These are phyloP conservation scores for Pseudocercospora vitis DNA, from an alignment of 2,329 filamentous ascomycete genomes.

Conservation along the genomic window DNA sequence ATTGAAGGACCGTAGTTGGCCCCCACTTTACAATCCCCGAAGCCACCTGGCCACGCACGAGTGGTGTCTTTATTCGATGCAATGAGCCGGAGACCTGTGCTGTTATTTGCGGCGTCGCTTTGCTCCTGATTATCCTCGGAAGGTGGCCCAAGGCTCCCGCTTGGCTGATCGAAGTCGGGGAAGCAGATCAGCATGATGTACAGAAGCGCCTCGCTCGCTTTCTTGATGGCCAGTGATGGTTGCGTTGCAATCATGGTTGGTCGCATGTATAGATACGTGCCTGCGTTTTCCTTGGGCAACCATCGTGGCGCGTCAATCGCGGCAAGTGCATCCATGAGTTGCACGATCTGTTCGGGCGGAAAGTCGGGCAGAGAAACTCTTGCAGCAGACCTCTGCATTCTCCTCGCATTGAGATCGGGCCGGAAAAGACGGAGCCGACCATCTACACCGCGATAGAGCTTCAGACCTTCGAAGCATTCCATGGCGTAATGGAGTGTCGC, in stretches of 20 bases:
- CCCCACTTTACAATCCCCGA: neutral
- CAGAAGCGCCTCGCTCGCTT: neutral
- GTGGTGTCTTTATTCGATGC: neutral
- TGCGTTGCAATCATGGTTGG: neutral
- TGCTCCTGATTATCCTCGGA: neutral
- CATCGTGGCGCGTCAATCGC: neutral
- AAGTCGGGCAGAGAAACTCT: neutral
- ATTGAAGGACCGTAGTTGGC: neutral
- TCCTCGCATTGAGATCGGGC: neutral
- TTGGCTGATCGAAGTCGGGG: neutral
- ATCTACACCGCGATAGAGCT: neutral
- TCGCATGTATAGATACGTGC: neutral
- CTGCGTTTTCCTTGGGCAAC: neutral
- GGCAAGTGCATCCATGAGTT: neutral
- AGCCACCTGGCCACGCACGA: neutral
- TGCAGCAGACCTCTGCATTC: neutral
- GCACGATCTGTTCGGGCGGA: neutral
- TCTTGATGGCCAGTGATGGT: neutral
- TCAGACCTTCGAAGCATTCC: neutral
- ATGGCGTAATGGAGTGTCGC: neutral
- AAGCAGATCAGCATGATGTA: neutral
- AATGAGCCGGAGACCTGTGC: neutral
- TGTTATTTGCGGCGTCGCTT: neutral
- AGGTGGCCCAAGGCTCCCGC: neutral
- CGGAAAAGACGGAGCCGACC: neutral